Conservation (phyloP, 306 rosid species). For the Glycine tomentella region DNA sequence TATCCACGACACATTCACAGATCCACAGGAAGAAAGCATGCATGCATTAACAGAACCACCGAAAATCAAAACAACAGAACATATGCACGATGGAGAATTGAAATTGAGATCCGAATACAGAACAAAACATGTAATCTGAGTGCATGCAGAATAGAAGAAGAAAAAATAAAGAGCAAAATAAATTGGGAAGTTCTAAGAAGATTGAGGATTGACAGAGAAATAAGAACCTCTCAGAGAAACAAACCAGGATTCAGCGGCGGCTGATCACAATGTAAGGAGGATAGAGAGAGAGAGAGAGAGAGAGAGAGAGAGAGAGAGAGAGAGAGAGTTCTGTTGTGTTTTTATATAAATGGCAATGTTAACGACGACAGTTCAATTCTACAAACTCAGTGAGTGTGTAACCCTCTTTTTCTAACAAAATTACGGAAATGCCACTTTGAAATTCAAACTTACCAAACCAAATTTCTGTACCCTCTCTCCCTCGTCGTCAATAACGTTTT, state of each 20-base stretch:
- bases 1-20: conserved; percentile 1
- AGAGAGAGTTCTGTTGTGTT: conserved; percentile 14
- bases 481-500: not conserved
- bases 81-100: not conserved
- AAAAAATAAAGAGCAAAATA: not conserved
- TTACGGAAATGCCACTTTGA: conserved; percentile 50
- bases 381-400: conserved; percentile 3
- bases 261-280: conserved; percentile 24
- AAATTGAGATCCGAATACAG: conserved; percentile 22
- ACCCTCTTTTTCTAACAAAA: conserved; percentile 42
- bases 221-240: conserved; percentile 20
- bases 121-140: too few species aligned
- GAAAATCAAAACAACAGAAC: not conserved
- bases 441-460: not conserved
- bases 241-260: conserved; percentile 42
- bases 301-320: too few species aligned
- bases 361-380: not conserved
- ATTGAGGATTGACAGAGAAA: not conserved
- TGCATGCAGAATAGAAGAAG: too few species aligned
- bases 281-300: too few species aligned
- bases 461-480: not conserved
- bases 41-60: conserved; percentile 24
- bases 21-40: not conserved
- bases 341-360: conserved; percentile 11
- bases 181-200: not conserved